Conservation (phyloP, 768 basidiomycete genomes). For the Guyanaporus albipodus region DNA sequence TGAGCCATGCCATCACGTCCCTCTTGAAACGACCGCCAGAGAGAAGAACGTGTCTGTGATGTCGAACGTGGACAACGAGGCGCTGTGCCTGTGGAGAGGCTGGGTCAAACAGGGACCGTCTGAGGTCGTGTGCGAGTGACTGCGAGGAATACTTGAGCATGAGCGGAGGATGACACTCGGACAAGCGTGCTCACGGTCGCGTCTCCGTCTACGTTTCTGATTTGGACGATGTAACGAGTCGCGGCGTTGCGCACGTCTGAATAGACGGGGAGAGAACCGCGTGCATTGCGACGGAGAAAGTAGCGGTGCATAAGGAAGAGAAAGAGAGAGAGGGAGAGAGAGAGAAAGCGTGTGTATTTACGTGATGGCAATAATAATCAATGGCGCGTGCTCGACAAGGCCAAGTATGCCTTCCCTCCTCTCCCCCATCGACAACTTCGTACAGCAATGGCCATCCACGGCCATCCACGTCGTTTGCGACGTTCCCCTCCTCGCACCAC, state of each 20-base stretch:
- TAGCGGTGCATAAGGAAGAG: no score
- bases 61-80: slow-evolving; percentile 45
- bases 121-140: slow-evolving; percentile 59
- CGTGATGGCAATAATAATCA: no score
- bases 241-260: slow-evolving; percentile 67
- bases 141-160: slow-evolving; percentile 27
- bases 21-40: slow-evolving; percentile 62
- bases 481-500: slow-evolving; percentile 64
- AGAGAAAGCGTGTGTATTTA: neutral
- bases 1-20: slow-evolving; percentile 60
- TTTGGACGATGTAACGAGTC: slow-evolving; percentile 51
- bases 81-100: slow-evolving; percentile 44
- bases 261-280: slow-evolving; percentile 71
- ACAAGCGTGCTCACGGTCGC: slow-evolving; percentile 41
- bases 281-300: slow-evolving; percentile 61
- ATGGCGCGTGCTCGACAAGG: no score
- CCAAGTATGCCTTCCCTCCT: neutral
- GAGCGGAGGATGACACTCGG: neutral
- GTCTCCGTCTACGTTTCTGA: slow-evolving; percentile 69
- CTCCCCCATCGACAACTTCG: slow-evolving; percentile 24
- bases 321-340: no score
- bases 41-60: slow-evolving; percentile 53
- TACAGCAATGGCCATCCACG: neutral
- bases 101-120: slow-evolving; percentile 45
- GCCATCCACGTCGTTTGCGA: slow-evolving; percentile 54